Conservation (phyloP, 129 eudicot species). For the Oenanthe sinensis region DNA sequence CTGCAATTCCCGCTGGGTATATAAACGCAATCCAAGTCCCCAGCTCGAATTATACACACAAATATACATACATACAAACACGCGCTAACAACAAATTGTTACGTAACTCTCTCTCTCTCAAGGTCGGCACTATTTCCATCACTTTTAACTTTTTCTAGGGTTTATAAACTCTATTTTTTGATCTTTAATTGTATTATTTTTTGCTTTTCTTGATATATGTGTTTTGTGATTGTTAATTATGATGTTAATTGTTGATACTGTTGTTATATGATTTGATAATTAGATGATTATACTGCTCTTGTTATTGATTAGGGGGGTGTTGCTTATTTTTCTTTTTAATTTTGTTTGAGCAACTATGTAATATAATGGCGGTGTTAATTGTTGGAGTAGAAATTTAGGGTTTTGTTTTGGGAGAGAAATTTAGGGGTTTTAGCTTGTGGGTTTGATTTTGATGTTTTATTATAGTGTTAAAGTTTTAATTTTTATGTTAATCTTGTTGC, state of each 20-base stretch:
- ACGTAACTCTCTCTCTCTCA: constrained; percentile 5
- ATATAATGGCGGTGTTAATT: not conserved
- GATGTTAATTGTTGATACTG: not conserved
- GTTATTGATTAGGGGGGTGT: not conserved
- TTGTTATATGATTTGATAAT: not conserved
- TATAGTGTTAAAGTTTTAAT: not conserved
- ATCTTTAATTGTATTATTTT: not conserved
- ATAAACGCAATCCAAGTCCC: constrained; percentile 18
- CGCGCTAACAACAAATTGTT: constrained; percentile 1
- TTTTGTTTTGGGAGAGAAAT: not conserved
- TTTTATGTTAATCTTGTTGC: not conserved
- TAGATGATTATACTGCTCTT: not conserved
- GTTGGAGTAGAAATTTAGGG: not conserved
- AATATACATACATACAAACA: not conserved
- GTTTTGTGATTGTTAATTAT: not conserved
- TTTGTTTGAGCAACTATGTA: not conserved
- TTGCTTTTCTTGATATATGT: not conserved
- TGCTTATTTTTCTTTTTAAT: not conserved
- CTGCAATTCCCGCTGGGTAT: constrained; percentile 39
- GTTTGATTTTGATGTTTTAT: not conserved
- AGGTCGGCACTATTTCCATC: not conserved
- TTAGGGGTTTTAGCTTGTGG: not conserved
- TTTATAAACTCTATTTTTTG: not conserved
- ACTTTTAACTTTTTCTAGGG: not conserved
- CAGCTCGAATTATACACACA: not conserved